Percentiles rank a stretch among this genome's conserved stretches.
Conservation (phyloP, 1,284 basidiomycete genomes). For the Cystobasidium slooffiae region DNA sequence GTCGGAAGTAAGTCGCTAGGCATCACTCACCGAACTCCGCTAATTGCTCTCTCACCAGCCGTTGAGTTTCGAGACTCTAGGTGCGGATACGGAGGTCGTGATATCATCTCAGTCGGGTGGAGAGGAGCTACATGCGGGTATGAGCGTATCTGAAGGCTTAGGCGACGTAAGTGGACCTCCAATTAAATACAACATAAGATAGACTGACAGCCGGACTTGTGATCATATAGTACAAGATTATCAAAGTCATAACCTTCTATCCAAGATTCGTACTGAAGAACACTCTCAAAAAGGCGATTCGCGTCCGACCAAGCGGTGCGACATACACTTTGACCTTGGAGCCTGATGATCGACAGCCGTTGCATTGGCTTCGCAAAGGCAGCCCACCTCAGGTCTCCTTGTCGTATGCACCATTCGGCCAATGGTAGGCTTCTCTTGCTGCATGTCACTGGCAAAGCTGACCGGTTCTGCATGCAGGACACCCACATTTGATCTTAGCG, state of each 20-base stretch:
- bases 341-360: conserved; percentile 70
- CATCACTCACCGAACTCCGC: conserved; percentile 4
- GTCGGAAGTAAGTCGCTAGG: conserved; percentile 70
- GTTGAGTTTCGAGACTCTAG: conserved; percentile 87
- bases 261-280: conserved; percentile 93
- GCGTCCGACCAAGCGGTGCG: conserved; percentile 81
- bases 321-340: conserved; percentile 57
- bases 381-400: conserved; percentile 73
- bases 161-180: conserved; percentile 66
- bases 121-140: conserved; percentile 83
- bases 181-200: not conserved
- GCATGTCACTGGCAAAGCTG: not conserved
- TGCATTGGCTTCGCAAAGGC: conserved; percentile 68
- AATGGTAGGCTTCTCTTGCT: conserved; percentile 67
- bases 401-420: conserved; percentile 80
- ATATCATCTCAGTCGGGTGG: conserved; percentile 70
- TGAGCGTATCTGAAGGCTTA: conserved; percentile 90
- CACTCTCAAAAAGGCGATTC: conserved; percentile 69
- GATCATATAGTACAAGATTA: conserved; percentile 75
- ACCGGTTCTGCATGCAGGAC: conserved; percentile 66
- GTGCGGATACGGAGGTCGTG: conserved; percentile 83
- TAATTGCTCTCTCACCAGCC: conserved; percentile 60
- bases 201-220: not conserved
- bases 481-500: conserved; percentile 86
- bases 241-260: conserved; percentile 88